Conservation (phyloP, 2,329 filamentous ascomycete genomes). For the Ascochyta clinopodiicola region DNA sequence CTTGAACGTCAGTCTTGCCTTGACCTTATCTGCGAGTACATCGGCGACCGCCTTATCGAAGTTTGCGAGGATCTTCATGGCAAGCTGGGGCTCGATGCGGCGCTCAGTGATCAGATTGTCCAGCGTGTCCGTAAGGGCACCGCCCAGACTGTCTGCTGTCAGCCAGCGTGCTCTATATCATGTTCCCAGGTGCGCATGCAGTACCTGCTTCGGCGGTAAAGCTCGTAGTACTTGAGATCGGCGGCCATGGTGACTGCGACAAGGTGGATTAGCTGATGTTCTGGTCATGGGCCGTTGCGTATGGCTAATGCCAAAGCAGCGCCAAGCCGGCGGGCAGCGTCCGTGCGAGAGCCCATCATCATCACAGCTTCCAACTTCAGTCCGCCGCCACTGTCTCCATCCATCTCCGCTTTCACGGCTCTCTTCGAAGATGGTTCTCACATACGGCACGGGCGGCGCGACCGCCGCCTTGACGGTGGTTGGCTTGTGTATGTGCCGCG, state of each 20-base stretch:
- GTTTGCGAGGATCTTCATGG: conserved; percentile 96
- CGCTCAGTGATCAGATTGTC: conserved; percentile 94
- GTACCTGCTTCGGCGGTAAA: conserved; percentile 98
- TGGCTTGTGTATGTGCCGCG: conserved; percentile 73
- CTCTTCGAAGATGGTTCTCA: conserved; percentile 68
- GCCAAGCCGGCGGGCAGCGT: conserved; percentile 26
- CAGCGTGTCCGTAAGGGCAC: conserved; percentile 92
- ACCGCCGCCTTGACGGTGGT: conserved; percentile 73
- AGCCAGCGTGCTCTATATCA: conserved; percentile 26
- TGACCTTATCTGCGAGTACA: conserved; percentile 89
- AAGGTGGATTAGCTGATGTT: conserved; percentile 20
- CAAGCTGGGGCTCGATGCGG: conserved; percentile 95
- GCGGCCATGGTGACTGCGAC: conserved; percentile 40
- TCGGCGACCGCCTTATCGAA: conserved; percentile 95
- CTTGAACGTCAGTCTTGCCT: conserved; percentile 92
- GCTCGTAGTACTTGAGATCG: conserved; percentile 77
- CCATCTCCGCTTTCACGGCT: conserved; percentile 28
- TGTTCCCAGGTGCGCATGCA: conserved; percentile 19
- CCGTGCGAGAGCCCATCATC: conserved; percentile 19
- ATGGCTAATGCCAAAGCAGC: conserved; percentile 4
- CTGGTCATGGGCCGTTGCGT: conserved; percentile 19
- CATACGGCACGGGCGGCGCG: conserved; percentile 73
- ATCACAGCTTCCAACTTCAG: conserved; percentile 35
- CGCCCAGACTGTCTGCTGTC: conserved; percentile 74
- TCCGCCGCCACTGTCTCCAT: conserved; percentile 33